phyloP scores from a whole-genome alignment of 768 basidiomycete species.

The Hypsizygus marmoreus region DNA sequence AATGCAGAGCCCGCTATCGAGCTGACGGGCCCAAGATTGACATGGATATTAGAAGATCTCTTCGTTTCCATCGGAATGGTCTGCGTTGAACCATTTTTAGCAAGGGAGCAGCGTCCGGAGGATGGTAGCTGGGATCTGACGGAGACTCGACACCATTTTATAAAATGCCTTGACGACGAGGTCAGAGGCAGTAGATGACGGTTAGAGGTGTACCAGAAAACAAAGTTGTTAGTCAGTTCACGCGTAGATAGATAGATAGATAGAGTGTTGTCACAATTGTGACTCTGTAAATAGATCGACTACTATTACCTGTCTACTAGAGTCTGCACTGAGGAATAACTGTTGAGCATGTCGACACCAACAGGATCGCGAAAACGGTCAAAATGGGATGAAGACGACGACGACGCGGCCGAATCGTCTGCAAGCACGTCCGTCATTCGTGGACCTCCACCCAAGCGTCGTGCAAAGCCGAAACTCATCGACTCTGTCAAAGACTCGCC shows the following conservation, averaged over 20 bases:
- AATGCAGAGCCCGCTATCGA: constrained; percentile 98
- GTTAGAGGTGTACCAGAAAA: too few species aligned
- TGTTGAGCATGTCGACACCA: constrained; percentile 47
- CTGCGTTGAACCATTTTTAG: constrained; percentile 72
- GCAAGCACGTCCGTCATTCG: constrained; percentile 18
- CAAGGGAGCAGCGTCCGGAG: constrained; percentile 11
- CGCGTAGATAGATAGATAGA: constrained; percentile 8
- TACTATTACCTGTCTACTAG: constrained; percentile 4
- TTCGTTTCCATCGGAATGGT: constrained; percentile 71
- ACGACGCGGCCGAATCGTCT: constrained; percentile 27
- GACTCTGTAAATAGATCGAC: neutral
- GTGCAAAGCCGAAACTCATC: constrained; percentile 45
- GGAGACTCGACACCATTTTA: constrained; percentile 52
- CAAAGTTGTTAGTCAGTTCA: too few species aligned
- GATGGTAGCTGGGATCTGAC: constrained; percentile 48
- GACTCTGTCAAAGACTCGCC: constrained; percentile 22
- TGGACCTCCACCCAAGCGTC: constrained; percentile 54
- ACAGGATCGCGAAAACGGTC: constrained; percentile 78
- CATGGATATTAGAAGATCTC: constrained; percentile 79
- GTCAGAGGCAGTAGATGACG: too few species aligned
- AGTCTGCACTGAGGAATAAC: constrained; percentile 8
- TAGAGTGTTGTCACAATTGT: neutral
- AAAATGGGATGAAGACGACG: constrained; percentile 65
- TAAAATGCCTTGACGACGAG: constrained; percentile 66
- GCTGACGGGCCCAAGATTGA: constrained; percentile 81